phyloP scores from a whole-genome alignment of 2,329 filamentous ascomycete species.

The Fusarium sambucinum region DNA sequence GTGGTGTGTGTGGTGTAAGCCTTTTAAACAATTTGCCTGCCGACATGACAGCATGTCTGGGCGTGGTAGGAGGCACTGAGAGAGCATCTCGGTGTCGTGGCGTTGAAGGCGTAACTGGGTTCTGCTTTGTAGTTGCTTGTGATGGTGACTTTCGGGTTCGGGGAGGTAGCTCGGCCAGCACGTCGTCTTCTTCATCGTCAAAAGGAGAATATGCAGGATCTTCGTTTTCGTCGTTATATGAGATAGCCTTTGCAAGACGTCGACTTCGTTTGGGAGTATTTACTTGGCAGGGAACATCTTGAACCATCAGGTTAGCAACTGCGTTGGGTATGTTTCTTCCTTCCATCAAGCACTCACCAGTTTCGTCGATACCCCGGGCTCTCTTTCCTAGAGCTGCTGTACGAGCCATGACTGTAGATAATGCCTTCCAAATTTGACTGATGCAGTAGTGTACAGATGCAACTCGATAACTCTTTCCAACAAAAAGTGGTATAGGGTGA shows the following conservation, averaged over 20 bases:
- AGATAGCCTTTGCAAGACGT: constrained; percentile 55
- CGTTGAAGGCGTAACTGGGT: constrained; percentile 76
- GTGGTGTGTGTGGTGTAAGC: constrained; percentile 80
- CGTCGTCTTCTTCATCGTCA: constrained; percentile 58
- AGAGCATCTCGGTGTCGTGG: constrained; percentile 84
- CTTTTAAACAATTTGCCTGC: constrained; percentile 81
- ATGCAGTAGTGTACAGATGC: constrained; percentile 24
- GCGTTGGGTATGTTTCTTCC: constrained; percentile 15
- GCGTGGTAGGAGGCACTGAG: constrained; percentile 78
- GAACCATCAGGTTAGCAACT: constrained; percentile 33
- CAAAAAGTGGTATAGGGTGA: constrained; percentile 30
- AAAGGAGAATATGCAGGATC: constrained; percentile 57
- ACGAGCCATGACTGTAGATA: constrained; percentile 46
- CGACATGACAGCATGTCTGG: constrained; percentile 84
- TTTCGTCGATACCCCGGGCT: constrained; percentile 47
- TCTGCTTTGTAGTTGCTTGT: constrained; percentile 55
- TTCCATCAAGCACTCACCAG: constrained; percentile 47
- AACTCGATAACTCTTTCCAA: constrained; percentile 41
- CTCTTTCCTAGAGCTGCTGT: constrained; percentile 53
- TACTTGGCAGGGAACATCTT: constrained; percentile 45
- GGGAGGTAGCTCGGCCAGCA: constrained; percentile 52
- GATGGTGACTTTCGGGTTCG: constrained; percentile 48
- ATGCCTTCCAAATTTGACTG: constrained; percentile 35
- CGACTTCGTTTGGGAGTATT: constrained; percentile 61
- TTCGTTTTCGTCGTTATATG: constrained; percentile 76